Conservation (phyloP, 2,329 filamentous ascomycete genomes). For the Fusarium sp. region DNA sequence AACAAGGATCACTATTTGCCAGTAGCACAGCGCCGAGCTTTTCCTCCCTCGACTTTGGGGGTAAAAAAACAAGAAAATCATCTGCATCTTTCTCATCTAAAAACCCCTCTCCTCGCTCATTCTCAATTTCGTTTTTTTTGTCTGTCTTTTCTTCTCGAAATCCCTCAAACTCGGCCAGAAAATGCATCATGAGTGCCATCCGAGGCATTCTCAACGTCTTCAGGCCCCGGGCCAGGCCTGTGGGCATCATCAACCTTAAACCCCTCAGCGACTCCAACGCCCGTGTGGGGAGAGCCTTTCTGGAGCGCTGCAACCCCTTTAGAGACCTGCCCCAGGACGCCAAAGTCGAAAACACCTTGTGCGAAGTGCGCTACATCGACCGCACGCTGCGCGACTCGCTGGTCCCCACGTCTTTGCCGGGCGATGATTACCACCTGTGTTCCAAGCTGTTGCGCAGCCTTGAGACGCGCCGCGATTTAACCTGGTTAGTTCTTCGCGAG, state of each 20-base stretch:
- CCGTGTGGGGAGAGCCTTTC: conserved; percentile 25
- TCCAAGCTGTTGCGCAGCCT: conserved; percentile 25
- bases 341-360: conserved; percentile 27
- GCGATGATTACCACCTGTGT: conserved; percentile 28
- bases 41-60: conserved; percentile 16
- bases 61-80: conserved; percentile 28
- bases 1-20: conserved; percentile 23
- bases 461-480: conserved; percentile 31
- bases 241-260: conserved; percentile 17
- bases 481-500: conserved; percentile 20
- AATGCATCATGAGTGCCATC: conserved; percentile 38
- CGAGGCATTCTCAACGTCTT: conserved; percentile 31
- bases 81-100: neutral
- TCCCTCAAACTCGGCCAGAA: conserved; percentile 7
- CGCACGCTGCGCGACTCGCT: conserved; percentile 19
- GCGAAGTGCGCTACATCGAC: conserved; percentile 33
- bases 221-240: conserved; percentile 11
- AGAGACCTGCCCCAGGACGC: conserved; percentile 23
- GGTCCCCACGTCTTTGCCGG: conserved; percentile 28
- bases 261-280: conserved; percentile 15
- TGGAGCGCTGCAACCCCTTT: conserved; percentile 33
- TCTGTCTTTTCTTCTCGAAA: neutral
- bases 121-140: neutral
- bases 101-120: neutral
- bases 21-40: conserved; percentile 12